phyloP scores from a whole-genome alignment of 257 asterid genomes.

The Solanum commersonii region DNA sequence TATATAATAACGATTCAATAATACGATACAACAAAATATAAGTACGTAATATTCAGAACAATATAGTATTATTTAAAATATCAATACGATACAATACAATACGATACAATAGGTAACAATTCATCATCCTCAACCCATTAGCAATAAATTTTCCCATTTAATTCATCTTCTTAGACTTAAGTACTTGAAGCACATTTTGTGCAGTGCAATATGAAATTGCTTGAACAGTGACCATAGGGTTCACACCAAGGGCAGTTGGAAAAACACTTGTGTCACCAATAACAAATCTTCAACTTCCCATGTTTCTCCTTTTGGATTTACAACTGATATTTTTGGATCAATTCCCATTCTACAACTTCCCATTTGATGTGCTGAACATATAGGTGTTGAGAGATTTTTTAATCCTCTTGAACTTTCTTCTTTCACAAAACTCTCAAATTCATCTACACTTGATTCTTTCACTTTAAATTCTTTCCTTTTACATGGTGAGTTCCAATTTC shows the following conservation, averaged over 20 bases:
- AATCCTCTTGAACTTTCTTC: conserved; percentile 53
- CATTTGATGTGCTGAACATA: conserved; percentile 91
- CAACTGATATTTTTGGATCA: conserved; percentile 40
- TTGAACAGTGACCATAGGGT: conserved; percentile 85
- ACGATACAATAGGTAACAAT: neutral
- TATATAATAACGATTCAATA: neutral
- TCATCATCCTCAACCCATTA: neutral
- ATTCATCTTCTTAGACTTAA: neutral
- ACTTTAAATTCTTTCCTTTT: conserved; percentile 42
- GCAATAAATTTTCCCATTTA: neutral
- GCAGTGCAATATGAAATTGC: conserved; percentile 78
- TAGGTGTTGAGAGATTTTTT: conserved; percentile 26
- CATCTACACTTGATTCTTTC: conserved; percentile 26
- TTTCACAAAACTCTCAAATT: conserved; percentile 47
- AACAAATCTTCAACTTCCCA: conserved; percentile 23
- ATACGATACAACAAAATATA: neutral
- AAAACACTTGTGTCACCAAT: conserved; percentile 80
- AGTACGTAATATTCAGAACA: neutral
- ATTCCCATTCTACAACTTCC: conserved; percentile 91
- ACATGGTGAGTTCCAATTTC: conserved; percentile 71
- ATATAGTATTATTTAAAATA: neutral
- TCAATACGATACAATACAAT: neutral
- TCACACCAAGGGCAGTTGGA: conserved; percentile 83
- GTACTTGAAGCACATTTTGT: conserved; percentile 43
- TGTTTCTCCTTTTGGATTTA: conserved; percentile 29